Conservation (phyloP, 148 eudicot genomes). For the Persicaria maculosa region DNA sequence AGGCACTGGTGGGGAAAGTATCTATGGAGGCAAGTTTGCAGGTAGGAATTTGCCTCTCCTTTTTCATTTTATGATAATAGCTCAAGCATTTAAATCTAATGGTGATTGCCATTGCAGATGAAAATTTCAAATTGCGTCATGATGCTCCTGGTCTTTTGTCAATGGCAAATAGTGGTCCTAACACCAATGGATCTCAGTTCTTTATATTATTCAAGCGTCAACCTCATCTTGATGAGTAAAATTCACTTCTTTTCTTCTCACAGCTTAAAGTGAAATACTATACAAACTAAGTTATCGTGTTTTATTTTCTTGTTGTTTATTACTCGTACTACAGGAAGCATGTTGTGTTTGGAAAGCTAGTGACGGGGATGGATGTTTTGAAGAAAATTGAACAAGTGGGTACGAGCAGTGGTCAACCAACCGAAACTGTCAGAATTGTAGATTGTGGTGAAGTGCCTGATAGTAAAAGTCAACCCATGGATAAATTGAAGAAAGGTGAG, state of each 20-base stretch:
- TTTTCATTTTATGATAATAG: background rate
- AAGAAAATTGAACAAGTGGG: constrained; percentile 78
- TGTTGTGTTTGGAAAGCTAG: constrained; percentile 93
- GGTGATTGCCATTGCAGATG: constrained; percentile 44
- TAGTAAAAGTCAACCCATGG: constrained; percentile 29
- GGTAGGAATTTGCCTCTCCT: constrained; percentile 32
- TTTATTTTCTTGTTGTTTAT: constrained; percentile 11
- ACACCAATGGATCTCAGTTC: constrained; percentile 95
- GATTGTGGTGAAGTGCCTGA: constrained; percentile 73
- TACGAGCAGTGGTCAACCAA: constrained; percentile 54
- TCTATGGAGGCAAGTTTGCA: constrained; percentile 91
- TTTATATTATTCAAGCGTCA: constrained; percentile 75
- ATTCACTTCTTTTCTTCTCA: constrained; percentile 2
- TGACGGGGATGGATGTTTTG: constrained; percentile 70
- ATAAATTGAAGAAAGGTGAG: constrained; percentile 59
- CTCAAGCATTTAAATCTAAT: background rate
- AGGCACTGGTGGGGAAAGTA: constrained; percentile 99
- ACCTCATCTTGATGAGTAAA: constrained; percentile 92
- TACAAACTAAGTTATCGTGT: background rate
- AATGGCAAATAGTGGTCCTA: constrained; percentile 92
- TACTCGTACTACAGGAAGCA: constrained; percentile 60
- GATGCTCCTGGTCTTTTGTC: constrained; percentile 69
- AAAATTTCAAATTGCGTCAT: constrained; percentile 81
- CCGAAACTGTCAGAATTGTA: constrained; percentile 51
- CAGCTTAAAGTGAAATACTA: background rate